Conservation (phyloP, 1,139 yeast species). For the Yamadazyma friedrichii region DNA sequence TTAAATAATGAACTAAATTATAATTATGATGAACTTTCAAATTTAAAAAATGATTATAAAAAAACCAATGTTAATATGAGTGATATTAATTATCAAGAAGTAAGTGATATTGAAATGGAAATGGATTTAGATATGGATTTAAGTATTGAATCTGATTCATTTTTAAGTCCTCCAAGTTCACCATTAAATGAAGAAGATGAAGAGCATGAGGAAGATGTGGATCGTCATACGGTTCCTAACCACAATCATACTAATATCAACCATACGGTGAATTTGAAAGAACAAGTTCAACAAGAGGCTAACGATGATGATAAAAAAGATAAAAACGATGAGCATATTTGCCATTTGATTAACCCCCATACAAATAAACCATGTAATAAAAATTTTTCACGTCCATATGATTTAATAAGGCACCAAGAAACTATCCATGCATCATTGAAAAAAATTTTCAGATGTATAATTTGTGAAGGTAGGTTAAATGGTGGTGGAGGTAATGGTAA, state of each 20-base stretch:
- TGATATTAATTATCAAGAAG: conserved; percentile 5
- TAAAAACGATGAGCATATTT: conserved; percentile 34
- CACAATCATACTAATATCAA: background rate
- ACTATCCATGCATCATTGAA: conserved; percentile 49
- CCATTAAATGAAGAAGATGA: background rate
- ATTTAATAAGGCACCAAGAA: conserved; percentile 49
- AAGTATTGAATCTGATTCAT: conserved; percentile 1
- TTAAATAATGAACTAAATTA: too few species aligned
- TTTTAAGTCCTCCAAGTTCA: background rate
- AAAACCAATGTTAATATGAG: conserved; percentile 5
- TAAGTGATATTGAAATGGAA: conserved; percentile 5
- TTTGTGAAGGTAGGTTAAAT: conserved; percentile 47
- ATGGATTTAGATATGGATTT: conserved; percentile 6
- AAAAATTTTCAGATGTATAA: conserved; percentile 49
- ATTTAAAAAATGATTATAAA: conserved; percentile 1
- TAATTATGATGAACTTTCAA: background rate
- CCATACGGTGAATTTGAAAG: conserved; percentile 1
- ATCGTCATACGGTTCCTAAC: too few species aligned
- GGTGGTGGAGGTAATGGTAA: conserved; percentile 60
- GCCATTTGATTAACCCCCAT: conserved; percentile 57
- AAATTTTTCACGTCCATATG: conserved; percentile 49
- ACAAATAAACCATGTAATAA: conserved; percentile 45
- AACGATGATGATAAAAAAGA: conserved; percentile 2
- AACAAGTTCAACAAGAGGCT: conserved; percentile 27
- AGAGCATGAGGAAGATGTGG: background rate